A percentile compares a stretch with the other conserved stretches of the same genome.
These are phyloP conservation scores for Isabelozyma heimii DNA, from an alignment of 805 yeast species.

Conservation along the genomic window DNA sequence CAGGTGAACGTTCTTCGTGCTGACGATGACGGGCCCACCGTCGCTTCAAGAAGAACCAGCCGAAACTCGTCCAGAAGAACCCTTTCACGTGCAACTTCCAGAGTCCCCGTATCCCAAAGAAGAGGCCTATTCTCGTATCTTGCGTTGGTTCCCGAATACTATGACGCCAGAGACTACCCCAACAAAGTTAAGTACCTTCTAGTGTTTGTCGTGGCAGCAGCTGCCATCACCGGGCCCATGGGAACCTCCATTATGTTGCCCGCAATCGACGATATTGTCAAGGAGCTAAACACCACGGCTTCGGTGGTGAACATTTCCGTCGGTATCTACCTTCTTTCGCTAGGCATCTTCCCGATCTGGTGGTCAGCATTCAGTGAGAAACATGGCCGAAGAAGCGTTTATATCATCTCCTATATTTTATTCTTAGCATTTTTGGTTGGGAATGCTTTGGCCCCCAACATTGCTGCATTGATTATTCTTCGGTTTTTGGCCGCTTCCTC, in stretches of 20 bases:
- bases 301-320: slow-evolving; percentile 72
- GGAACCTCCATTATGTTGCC: slow-evolving; percentile 84
- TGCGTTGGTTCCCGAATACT: slow-evolving; percentile 64
- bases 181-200: slow-evolving; percentile 46
- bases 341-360: slow-evolving; percentile 85
- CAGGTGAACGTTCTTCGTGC: too few relatives aligned
- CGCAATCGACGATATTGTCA: slow-evolving; percentile 60
- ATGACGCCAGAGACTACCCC: slow-evolving; percentile 68
- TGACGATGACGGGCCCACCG: background rate
- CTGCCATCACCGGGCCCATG: slow-evolving; percentile 84
- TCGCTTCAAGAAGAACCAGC: background rate
- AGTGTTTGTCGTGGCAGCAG: slow-evolving; percentile 65
- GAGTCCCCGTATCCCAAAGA: slow-evolving; percentile 33
- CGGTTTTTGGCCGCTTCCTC: slow-evolving; percentile 61
- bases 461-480: slow-evolving; percentile 62
- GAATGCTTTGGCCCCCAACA: slow-evolving; percentile 60
- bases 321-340: slow-evolving; percentile 69
- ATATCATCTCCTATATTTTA: slow-evolving; percentile 62
- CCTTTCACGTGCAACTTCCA: background rate
- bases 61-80: background rate
- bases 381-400: slow-evolving; percentile 73
- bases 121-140: slow-evolving; percentile 58
- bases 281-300: slow-evolving; percentile 53
- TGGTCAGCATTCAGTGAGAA: slow-evolving; percentile 81
- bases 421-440: slow-evolving; percentile 71